Percentiles rank a stretch among this genome's conserved stretches.
Evolutionary conservation across 192 early-diverging fungal genomes (phyloP).

Genomic region (Rhizoclosmatium sp.): DNA sequence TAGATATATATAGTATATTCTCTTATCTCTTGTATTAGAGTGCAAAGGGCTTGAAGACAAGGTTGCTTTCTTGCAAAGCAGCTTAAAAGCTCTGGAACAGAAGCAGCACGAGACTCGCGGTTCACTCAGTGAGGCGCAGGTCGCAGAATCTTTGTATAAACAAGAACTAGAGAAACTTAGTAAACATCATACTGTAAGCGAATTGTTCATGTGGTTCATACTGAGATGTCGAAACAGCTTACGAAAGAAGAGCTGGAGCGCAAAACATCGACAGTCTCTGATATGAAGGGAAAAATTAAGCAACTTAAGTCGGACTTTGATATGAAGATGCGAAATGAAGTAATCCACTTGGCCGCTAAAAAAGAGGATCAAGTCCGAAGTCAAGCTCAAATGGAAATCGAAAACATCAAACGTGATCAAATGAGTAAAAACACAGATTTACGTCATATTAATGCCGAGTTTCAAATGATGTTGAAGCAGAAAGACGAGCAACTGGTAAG

Average conservation of each 20-base stretch:
- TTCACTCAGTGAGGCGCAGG: slow-evolving; percentile 53
- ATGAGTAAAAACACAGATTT: slow-evolving; percentile 50
- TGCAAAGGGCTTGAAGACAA: slow-evolving; percentile 40
- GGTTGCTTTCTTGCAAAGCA: slow-evolving; percentile 34
- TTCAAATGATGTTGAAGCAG: slow-evolving; percentile 38
- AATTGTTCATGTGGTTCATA: neutral
- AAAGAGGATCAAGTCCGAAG: slow-evolving; percentile 48
- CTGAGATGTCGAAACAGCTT: slow-evolving; percentile 24
- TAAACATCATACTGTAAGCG: slow-evolving; percentile 49
- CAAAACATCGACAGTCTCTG: slow-evolving; percentile 45
- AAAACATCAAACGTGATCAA: slow-evolving; percentile 32
- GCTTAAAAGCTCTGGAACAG: slow-evolving; percentile 27
- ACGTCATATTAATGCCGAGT: slow-evolving; percentile 51
- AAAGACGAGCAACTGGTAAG: slow-evolving; percentile 40
- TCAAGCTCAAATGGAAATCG: slow-evolving; percentile 31
- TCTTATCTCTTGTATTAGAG: slow-evolving; percentile 31
- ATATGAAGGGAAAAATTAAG: slow-evolving; percentile 46
- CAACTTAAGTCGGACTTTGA: slow-evolving; percentile 53
- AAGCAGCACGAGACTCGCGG: slow-evolving; percentile 45
- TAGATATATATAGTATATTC: neutral
- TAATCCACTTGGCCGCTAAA: slow-evolving; percentile 39
- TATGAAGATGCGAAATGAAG: slow-evolving; percentile 40
- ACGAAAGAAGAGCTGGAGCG: slow-evolving; percentile 50
- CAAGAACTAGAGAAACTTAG: slow-evolving; percentile 54
- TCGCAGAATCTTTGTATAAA: slow-evolving; percentile 57